phyloP scores from a whole-genome alignment of 2,329 filamentous ascomycete genomes.

The Sclerotinia trifoliorum region DNA sequence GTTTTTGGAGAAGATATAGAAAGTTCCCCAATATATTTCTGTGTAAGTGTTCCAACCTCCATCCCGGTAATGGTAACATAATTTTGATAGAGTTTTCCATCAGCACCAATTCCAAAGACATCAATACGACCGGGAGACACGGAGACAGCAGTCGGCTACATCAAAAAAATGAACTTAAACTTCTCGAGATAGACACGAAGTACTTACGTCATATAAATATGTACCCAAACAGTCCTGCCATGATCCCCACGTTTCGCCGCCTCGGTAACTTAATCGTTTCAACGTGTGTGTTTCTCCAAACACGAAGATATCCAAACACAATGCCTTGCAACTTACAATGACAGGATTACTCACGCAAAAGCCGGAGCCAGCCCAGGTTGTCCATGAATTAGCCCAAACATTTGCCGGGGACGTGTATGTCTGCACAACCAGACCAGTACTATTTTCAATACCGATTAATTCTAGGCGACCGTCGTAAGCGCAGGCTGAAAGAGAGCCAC shows the following conservation, averaged over 20 bases:
- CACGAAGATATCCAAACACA: background rate
- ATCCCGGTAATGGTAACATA: fast-evolving
- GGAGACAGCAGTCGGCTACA: background rate
- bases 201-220: background rate
- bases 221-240: background rate
- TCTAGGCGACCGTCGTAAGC: background rate
- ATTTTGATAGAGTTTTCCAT: background rate
- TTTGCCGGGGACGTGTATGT: background rate
- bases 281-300: background rate
- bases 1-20: background rate
- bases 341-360: background rate
- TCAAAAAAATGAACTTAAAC: background rate
- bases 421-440: background rate
- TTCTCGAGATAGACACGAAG: background rate
- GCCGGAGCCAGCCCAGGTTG: background rate
- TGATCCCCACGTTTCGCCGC: background rate
- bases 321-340: background rate
- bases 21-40: background rate
- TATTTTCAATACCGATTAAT: background rate
- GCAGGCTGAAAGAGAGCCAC: background rate
- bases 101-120: background rate
- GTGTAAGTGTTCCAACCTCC: background rate
- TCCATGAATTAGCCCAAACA: background rate
- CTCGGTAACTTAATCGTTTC: background rate
- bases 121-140: background rate